Base-by-base conservation (phyloP, 306 rosid species). In the Lathyrus aphaca region DNA sequence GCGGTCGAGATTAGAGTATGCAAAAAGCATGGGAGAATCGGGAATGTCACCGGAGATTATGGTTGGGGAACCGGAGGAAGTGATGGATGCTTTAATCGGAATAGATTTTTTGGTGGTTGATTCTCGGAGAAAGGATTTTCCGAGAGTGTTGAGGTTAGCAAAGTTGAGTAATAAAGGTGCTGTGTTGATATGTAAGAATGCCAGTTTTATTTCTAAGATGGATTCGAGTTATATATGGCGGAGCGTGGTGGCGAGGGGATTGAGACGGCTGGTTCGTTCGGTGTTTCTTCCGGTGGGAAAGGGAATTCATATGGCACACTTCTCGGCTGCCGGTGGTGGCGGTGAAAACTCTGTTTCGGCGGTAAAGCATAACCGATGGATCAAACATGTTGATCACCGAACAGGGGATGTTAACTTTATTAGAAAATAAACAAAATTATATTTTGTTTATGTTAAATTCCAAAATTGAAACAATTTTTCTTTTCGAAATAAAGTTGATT, bases 231-330 rank as follows among this genome's bases (percentile, higher is more conserved):
- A 83, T 78, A 72, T 73, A 43, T 90, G 98, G 98, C 61, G 82
- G 39, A 76, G 85, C 62, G 84, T 87, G 1, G 11, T 86, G 12
- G 89, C 79, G 1, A 77, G 76, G 1, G 88, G 86, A 8, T 76
- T 87, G 0, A 73, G 88, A 13, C 81, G 91, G 1, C 60, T 94
- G 51, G 91, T 94, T 5, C 82, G 91, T 3, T 81, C 97, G 9
- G 97, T 84, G 66, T 89, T 87, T 80, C 85, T 94, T 74, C 99
- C 99, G 1, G 99, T 94, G 11, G 99, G 99, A 27, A 82, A 80
- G 53, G 97, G 99, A 1, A 69, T 94, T 46, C 91, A 94, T 65
- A 91, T 91, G 65, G 97, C 95, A 1, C 89, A 94, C 23, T 82
- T 94, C 8, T 84, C 94, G 0, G 79, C 84, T 57, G 16, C 64